Conservation (phyloP, 371 early-diverging fungal genomes). For the Mucor sp. region DNA sequence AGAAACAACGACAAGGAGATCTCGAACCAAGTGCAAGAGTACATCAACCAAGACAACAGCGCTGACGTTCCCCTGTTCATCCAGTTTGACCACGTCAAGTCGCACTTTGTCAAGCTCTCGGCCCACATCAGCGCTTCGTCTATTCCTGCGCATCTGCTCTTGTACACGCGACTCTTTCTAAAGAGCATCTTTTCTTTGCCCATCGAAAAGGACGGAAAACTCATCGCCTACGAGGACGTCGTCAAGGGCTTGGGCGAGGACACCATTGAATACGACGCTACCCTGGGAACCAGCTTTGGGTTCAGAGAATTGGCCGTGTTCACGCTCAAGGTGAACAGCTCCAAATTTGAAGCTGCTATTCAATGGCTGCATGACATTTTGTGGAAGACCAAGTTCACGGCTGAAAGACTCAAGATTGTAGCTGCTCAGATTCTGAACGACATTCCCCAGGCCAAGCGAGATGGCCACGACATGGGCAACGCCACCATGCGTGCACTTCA, state of each 20-base stretch:
- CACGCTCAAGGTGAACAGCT: slow-evolving; percentile 49
- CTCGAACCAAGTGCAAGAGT: slow-evolving; percentile 53
- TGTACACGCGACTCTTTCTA: slow-evolving; percentile 60
- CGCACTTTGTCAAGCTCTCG: slow-evolving; percentile 58
- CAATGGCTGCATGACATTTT: slow-evolving; percentile 65
- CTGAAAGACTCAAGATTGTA: slow-evolving; percentile 63
- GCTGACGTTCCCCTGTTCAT: slow-evolving; percentile 62
- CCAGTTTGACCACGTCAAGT: slow-evolving; percentile 68
- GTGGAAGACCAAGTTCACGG: slow-evolving; percentile 65
- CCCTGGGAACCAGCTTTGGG: slow-evolving; percentile 47
- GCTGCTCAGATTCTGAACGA: slow-evolving; percentile 63
- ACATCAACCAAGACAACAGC: slow-evolving; percentile 51
- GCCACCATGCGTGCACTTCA: slow-evolving; percentile 53
- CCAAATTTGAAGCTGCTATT: slow-evolving; percentile 57
- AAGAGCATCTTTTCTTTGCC: slow-evolving; percentile 64
- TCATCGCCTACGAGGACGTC: slow-evolving; percentile 60
- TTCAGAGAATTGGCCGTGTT: slow-evolving; percentile 58
- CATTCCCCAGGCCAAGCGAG: slow-evolving; percentile 64
- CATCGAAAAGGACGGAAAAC: slow-evolving; percentile 40
- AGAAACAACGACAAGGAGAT: slow-evolving; percentile 47
- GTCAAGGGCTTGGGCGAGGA: slow-evolving; percentile 62
- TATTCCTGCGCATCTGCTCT: slow-evolving; percentile 54
- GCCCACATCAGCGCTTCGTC: slow-evolving; percentile 51
- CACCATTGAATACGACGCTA: slow-evolving; percentile 55
- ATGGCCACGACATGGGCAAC: slow-evolving; percentile 60